Conservation (phyloP, 202 grass and related monocot species). For the Saccharum hybrid region DNA sequence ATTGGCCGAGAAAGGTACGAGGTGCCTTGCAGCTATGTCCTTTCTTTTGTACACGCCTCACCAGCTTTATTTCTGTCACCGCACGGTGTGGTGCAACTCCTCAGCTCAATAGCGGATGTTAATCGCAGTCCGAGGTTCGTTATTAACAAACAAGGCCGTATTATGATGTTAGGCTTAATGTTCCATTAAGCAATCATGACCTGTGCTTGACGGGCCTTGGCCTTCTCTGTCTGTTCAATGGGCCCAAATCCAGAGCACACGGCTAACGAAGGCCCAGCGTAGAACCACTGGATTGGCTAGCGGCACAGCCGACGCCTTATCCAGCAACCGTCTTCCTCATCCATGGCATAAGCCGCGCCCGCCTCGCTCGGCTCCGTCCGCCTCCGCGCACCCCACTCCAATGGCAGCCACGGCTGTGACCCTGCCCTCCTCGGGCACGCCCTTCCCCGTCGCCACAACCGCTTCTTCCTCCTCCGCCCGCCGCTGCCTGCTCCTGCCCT, state of each 20-base stretch:
- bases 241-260: neutral
- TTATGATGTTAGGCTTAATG: neutral
- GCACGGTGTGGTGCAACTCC: too few species aligned
- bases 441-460: conserved; percentile 24
- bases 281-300: neutral
- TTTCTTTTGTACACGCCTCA: too few species aligned
- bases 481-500: conserved; percentile 1
- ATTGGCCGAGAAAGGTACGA: conserved; percentile 80
- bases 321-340: conserved; percentile 46
- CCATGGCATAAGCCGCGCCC: conserved; percentile 37
- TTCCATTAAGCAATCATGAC: neutral
- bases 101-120: too few species aligned
- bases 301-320: conserved; percentile 36
- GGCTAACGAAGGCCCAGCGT: neutral
- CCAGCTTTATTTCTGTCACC: too few species aligned
- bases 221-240: neutral
- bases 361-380: neutral
- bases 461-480: neutral
- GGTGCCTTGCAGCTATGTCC: too few species aligned
- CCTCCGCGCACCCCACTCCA: conserved; percentile 30
- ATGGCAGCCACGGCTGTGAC: conserved; percentile 65
- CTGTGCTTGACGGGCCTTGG: neutral
- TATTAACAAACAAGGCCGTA: neutral
- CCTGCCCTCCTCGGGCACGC: conserved; percentile 44
- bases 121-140: neutral